Percentiles rank a stretch among this genome's conserved stretches.
Evolutionary conservation across 2,329 filamentous ascomycete species (phyloP).

Genomic region (Fusarium compactum): DNA sequence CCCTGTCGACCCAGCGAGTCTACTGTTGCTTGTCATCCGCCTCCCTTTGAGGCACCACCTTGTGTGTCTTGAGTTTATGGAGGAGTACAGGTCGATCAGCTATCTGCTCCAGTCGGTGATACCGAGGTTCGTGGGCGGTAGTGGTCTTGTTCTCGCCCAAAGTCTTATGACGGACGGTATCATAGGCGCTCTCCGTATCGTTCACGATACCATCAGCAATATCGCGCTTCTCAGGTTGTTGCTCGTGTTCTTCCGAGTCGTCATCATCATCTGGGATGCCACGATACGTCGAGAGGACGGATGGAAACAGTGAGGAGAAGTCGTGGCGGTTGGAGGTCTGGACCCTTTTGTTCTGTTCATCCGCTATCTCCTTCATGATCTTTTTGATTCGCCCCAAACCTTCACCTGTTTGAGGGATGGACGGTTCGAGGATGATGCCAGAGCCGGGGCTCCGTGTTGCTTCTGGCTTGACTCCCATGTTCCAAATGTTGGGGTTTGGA

Average conservation of each 20-base stretch:
- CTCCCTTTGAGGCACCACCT: not conserved
- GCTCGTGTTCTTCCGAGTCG: not conserved
- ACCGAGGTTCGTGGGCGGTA: not conserved
- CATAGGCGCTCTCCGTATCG: not conserved
- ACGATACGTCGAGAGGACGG: not conserved
- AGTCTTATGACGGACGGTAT: not conserved
- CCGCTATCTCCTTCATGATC: not conserved
- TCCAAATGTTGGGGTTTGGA: not conserved
- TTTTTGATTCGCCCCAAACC: not conserved
- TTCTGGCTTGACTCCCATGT: not conserved
- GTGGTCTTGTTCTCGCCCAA: not conserved
- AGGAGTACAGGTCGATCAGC: not conserved
- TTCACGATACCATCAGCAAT: not conserved
- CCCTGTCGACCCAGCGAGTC: too few species aligned
- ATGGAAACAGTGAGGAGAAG: not conserved
- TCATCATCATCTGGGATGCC: not conserved
- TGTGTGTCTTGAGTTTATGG: not conserved
- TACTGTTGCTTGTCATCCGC: not conserved
- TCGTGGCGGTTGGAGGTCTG: not conserved
- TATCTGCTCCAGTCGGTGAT: not conserved
- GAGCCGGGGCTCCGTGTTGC: too few species aligned
- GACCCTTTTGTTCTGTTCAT: not conserved
- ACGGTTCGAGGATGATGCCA: not conserved
- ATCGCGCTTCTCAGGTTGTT: not conserved
- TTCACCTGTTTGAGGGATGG: not conserved